phyloP scores from a whole-genome alignment of 2,329 filamentous ascomycete genomes.

The Fusarium coffeatum region DNA sequence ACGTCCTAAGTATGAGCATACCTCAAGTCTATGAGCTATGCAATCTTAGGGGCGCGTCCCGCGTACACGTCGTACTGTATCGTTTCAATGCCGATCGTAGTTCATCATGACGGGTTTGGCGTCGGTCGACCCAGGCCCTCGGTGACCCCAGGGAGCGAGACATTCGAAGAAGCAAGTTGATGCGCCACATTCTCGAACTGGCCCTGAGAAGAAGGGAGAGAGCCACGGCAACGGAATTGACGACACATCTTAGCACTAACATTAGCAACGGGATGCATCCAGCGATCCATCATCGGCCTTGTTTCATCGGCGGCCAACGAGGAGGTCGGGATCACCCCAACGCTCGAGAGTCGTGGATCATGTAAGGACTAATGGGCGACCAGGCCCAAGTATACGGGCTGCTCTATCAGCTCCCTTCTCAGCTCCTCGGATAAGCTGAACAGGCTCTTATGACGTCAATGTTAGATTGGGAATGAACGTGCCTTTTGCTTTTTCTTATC shows the following conservation, averaged over 20 bases:
- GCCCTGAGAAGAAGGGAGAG: slow-evolving; percentile 21
- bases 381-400: not conserved
- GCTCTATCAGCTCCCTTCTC: not conserved
- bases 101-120: slow-evolving; percentile 17
- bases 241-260: not conserved
- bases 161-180: slow-evolving; percentile 16
- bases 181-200: slow-evolving; percentile 22
- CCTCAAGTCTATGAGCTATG: not conserved
- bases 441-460: not conserved
- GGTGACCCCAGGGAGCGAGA: slow-evolving; percentile 26
- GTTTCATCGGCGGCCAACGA: not conserved
- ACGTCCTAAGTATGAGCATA: not conserved
- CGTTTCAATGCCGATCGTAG: not conserved
- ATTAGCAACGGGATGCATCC: slow-evolving; percentile 4
- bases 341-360: not conserved
- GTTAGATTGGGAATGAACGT: not conserved
- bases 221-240: not conserved
- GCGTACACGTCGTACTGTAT: not conserved
- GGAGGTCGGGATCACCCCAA: not conserved
- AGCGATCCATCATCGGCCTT: not conserved
- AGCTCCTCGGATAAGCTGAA: not conserved
- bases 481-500: slow-evolving; percentile 25
- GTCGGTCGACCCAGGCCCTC: slow-evolving; percentile 25
- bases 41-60: not conserved
- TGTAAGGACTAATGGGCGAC: not conserved